Base-by-base conservation (phyloP, 768 basidiomycete genomes). In the Boletus subcaerulescens region DNA sequence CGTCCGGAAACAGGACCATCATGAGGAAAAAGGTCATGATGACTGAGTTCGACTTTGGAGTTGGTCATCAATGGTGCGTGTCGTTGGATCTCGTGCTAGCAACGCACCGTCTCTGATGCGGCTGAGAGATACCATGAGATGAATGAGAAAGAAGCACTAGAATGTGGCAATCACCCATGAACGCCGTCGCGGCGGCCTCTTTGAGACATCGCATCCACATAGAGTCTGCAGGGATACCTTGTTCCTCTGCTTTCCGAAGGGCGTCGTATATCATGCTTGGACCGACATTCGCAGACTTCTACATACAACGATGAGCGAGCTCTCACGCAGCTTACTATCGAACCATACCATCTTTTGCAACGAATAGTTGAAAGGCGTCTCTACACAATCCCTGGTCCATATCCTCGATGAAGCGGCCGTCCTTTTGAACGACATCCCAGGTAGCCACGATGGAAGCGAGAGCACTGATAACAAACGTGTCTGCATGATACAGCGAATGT, bases 21-120 rank as follows among this genome's bases (percentile, higher is more conserved):
- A 51, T 31, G 31, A 56, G 50, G n/a, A 54, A 40, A 22, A 62
- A 49, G 15, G 35, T 47, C 50, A 60, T 38, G 22, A 53, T 44
- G 18, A 67, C 70, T 4, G 53, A 74, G 44, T 62, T 52, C 17
- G 53, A 62, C 60, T 58, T 48, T 33, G 6, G 20, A 35, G 6
- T 20, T 13, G 26, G 13, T 31, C 22, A 15, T 60, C 47, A 50
- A 36, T 14, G 9, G 20, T 5, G 7, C 20, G 17, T 20, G 32
- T 47, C 45, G 12, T 24, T 11, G 45, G 24, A 47, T 15, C 18
- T 42, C 47, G 3, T 44, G 14, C 33, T 17, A n/a, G 12, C 45
- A n/a, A 62, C 51, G 14, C 14, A 62, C 60, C 48, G 52, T 62
- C 17, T 62, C 60, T 22, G 57, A 53, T 11, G 38, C 53, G 22